Percentiles rank a stretch among this genome's conserved stretches.
phyloP scores from a whole-genome alignment of 805 yeast genomes.

The Lachancea kluyveri region DNA sequence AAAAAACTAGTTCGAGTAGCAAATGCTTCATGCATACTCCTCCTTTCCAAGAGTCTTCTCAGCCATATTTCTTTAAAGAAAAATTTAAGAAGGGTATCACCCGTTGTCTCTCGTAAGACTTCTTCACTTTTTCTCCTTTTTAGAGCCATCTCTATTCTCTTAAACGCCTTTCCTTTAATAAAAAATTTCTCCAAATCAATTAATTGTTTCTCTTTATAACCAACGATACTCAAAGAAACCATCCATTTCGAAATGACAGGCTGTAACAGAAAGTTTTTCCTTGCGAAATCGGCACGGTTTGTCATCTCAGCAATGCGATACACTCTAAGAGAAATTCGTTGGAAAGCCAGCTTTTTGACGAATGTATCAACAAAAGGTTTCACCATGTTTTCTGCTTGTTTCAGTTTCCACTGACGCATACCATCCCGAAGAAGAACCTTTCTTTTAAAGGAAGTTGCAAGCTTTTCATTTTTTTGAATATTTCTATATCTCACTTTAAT shows the following conservation, averaged over 20 bases:
- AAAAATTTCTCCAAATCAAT: slow-evolving; percentile 8
- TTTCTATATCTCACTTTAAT: slow-evolving; percentile 7
- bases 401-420: background rate
- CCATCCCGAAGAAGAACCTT: background rate
- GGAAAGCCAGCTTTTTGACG: background rate
- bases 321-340: slow-evolving; percentile 2
- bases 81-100: slow-evolving; percentile 7
- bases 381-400: background rate
- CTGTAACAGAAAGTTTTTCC: slow-evolving; percentile 4
- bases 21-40: background rate
- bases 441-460: background rate
- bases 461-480: background rate
- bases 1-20: background rate
- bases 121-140: slow-evolving; percentile 12
- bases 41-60: slow-evolving; percentile 14
- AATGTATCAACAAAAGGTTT: background rate
- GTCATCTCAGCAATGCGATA: slow-evolving; percentile 10
- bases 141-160: slow-evolving; percentile 4
- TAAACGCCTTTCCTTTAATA: slow-evolving; percentile 9
- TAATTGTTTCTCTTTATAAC: background rate
- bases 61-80: slow-evolving; percentile 18
- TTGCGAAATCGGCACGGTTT: slow-evolving; percentile 11
- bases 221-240: no score
- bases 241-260: slow-evolving; percentile 4
- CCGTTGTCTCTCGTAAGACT: slow-evolving; percentile 4